These are phyloP conservation scores for Apiospora malaysiana DNA, from an alignment of 2,329 filamentous ascomycete genomes.

Conservation along the genomic window DNA sequence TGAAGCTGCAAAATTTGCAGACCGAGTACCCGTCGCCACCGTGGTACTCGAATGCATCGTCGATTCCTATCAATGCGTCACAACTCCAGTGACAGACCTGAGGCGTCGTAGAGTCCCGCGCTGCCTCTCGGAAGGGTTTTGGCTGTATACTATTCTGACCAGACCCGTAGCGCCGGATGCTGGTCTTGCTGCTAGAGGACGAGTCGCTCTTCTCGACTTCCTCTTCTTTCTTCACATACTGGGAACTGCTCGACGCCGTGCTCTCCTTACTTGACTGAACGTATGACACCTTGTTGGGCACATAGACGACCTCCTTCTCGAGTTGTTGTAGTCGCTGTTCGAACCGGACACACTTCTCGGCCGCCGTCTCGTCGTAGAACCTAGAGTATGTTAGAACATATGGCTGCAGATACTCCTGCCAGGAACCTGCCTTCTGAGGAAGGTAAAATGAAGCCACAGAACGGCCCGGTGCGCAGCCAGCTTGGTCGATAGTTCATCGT, in stretches of 20 bases:
- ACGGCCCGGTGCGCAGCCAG: not conserved
- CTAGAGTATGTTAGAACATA: not conserved
- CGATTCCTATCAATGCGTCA: constrained; percentile 6
- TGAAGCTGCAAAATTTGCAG: constrained; percentile 20
- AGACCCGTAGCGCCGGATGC: not conserved
- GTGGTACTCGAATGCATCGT: constrained; percentile 17
- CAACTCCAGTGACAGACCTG: constrained; percentile 19
- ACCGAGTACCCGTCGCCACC: not conserved
- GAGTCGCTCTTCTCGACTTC: not conserved
- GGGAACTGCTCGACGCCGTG: not conserved
- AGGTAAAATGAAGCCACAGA: not conserved
- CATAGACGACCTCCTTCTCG: not conserved
- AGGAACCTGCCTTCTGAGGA: constrained; percentile 5
- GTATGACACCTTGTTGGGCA: not conserved
- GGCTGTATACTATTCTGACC: not conserved
- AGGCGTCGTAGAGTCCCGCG: not conserved
- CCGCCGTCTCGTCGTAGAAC: not conserved
- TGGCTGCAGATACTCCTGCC: not conserved
- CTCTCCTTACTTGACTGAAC: not conserved
- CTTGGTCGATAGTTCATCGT: not conserved
- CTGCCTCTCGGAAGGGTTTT: not conserved
- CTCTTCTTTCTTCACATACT: not conserved
- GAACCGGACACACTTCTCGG: not conserved
- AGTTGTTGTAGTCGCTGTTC: constrained; percentile 7
- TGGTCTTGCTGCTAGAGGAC: not conserved